Conservation (phyloP, 257 asterid genomes). For the Salvia miltiorrhiza region DNA sequence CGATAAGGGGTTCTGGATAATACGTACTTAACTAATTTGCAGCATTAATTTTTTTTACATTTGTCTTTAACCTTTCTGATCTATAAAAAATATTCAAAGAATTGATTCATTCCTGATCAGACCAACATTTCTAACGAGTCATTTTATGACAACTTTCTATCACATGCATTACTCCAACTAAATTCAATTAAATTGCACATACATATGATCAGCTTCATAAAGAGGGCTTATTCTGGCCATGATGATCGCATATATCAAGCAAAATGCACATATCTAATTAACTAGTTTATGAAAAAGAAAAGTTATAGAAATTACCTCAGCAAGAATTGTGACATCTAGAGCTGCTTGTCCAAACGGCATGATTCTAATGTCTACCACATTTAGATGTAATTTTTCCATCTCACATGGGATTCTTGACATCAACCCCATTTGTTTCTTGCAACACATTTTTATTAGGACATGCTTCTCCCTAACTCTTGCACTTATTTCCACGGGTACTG, state of each 20-base stretch:
- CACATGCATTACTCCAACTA: too few relatives aligned
- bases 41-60: neutral
- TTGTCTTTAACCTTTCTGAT: neutral
- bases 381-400: constrained; percentile 43
- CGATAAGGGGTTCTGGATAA: neutral
- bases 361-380: constrained; percentile 42
- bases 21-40: neutral
- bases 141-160: too few relatives aligned
- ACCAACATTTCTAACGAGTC: too few relatives aligned
- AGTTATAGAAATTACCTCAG: constrained; percentile 35
- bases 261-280: neutral
- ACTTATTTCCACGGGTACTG: constrained; percentile 27
- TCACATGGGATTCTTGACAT: constrained; percentile 31
- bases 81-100: too few relatives aligned
- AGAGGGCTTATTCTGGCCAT: neutral
- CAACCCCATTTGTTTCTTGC: constrained; percentile 35
- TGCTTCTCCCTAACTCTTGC: constrained; percentile 30
- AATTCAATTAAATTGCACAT: too few relatives aligned
- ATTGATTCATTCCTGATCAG: too few relatives aligned
- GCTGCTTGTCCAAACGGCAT: constrained; percentile 47
- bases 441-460: constrained; percentile 44
- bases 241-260: neutral
- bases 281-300: neutral
- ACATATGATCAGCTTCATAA: too few relatives aligned
- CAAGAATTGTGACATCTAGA: constrained; percentile 48